Conservation (phyloP, 2,329 filamentous ascomycete genomes). For the Venturia nashicola region DNA sequence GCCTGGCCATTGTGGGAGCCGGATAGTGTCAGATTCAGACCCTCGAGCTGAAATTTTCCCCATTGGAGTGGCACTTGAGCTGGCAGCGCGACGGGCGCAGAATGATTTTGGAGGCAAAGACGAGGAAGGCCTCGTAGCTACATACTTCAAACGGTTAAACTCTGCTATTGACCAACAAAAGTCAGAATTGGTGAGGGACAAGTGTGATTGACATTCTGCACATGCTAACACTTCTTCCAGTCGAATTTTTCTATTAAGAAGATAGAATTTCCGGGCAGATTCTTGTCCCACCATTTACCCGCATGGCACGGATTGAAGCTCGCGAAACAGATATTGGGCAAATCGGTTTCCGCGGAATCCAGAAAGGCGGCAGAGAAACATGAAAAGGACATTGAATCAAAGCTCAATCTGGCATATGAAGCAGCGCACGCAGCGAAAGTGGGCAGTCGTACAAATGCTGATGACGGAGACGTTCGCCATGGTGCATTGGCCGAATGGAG, state of each 20-base stretch:
- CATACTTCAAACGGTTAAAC: constrained; percentile 2
- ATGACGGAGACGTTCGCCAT: neutral
- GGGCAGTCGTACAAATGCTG: neutral
- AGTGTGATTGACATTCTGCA: neutral
- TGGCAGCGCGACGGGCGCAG: constrained; percentile 5
- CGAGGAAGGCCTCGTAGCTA: neutral
- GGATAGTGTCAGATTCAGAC: constrained; percentile 1
- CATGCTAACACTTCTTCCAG: neutral
- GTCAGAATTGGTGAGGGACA: neutral
- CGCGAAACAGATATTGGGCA: neutral
- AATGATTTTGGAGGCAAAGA: constrained; percentile 4
- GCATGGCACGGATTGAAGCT: neutral
- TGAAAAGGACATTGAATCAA: neutral
- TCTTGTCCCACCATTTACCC: neutral
- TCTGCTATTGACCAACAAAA: neutral
- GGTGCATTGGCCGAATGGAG: neutral
- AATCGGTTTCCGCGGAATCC: neutral
- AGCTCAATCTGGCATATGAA: neutral
- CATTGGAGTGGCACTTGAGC: constrained; percentile 4
- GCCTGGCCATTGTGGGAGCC: constrained; percentile 3
- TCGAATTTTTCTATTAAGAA: neutral
- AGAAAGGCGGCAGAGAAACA: neutral
- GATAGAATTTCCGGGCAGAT: too few relatives aligned
- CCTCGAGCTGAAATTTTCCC: constrained; percentile 4
- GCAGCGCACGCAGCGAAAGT: neutral